phyloP scores from a whole-genome alignment of 345 rosid genomes.

The Boechera retrofracta region DNA sequence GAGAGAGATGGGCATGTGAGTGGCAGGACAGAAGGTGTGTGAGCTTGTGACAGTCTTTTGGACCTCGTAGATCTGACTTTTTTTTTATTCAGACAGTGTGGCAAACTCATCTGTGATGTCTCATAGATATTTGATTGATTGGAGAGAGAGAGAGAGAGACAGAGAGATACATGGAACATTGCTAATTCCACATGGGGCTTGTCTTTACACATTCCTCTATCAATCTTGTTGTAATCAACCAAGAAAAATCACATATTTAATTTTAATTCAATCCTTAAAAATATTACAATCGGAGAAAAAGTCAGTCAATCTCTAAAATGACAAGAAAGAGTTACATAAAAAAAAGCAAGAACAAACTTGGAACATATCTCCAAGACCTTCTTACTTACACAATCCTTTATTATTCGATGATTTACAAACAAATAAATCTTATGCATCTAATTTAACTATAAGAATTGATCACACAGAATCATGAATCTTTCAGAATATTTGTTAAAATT shows the following conservation, averaged over 20 bases:
- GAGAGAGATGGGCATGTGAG: slow-evolving; percentile 44
- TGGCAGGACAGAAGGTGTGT: slow-evolving; percentile 42
- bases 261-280: slow-evolving; percentile 20
- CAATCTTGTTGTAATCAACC: slow-evolving; percentile 31
- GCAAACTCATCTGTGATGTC: slow-evolving; percentile 40
- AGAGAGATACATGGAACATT: slow-evolving; percentile 40
- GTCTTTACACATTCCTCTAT: slow-evolving; percentile 36
- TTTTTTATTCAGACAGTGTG: slow-evolving; percentile 42
- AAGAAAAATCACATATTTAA: neutral
- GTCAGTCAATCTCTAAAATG: slow-evolving; percentile 33
- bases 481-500: slow-evolving; percentile 1
- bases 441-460: slow-evolving; percentile 24
- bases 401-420: slow-evolving; percentile 40
- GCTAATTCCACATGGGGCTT: slow-evolving; percentile 43
- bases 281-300: slow-evolving; percentile 35
- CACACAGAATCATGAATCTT: slow-evolving; percentile 36
- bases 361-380: slow-evolving; percentile 28
- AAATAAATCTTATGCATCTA: slow-evolving; percentile 37
- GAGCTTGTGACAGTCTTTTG: slow-evolving; percentile 46
- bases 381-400: slow-evolving; percentile 24
- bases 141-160: slow-evolving; percentile 31
- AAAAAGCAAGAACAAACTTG: slow-evolving; percentile 31
- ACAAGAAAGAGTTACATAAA: slow-evolving; percentile 17
- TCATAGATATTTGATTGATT: slow-evolving; percentile 38
- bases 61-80: slow-evolving; percentile 41